Evolutionary conservation across 805 yeast species (phyloP), one percentile per base, ranked within the genome.

Genomic region (Zygoascus flipseniorum): DNA sequence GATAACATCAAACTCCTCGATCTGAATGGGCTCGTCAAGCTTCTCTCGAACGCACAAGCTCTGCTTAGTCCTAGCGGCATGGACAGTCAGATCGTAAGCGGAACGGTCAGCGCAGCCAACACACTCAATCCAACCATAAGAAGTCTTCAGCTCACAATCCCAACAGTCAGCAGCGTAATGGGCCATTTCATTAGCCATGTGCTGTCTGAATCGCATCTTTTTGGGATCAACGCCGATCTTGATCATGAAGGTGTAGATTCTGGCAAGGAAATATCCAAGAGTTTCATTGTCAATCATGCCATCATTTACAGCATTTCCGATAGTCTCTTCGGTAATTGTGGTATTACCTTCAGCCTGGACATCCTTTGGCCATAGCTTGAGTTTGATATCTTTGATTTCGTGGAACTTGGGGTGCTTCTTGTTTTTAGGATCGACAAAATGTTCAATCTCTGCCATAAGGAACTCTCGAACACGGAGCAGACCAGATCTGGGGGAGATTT

Each of bases 71-170:
- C 87, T 86, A 54, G 92, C 93, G 46, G 97, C 74, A 70, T 93
- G 99, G 57, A 95, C 99, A 48, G 92, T 80, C 71, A 93, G 81
- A 75, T 93, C 99, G 69, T 89, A 93, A 43, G 99, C 99, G 47
- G 96, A 87, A 77, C 99, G 83, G 75, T 93, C 99, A 60, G 99
- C 99, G 76, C 98, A 93, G 62, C 99, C 99, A 69, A 93, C 97
- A 83, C 99, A 95, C 76, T 93, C 99, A 64, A 93, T 87, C 99
- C 99, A 93, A 64, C 99, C 99, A 65, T 89, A 93, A 35, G 97
- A 88, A 44, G 97, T 84, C 63, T 86, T 83, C 65, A 93, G 78
- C 76, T 93, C 99, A 60, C 96, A 97, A 75, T 93, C 99, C 99
- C 99, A 93, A 78, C 99, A 93, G 75, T 93, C 99, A 62, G 95